These are phyloP conservation scores for Candida qinlingensis DNA, from an alignment of 805 yeast species.

Conservation along the genomic window DNA sequence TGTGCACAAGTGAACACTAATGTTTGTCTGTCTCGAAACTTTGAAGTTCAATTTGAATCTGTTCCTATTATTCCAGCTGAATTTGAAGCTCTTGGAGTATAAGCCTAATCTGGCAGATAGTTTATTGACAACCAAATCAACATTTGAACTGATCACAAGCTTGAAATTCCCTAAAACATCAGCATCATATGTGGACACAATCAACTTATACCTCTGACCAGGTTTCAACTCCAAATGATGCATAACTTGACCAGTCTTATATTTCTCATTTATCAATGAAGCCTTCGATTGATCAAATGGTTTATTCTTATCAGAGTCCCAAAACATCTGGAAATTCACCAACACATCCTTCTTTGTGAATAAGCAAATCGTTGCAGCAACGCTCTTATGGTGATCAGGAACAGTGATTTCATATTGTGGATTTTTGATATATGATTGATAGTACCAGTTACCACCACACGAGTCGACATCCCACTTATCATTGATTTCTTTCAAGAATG, in stretches of 20 bases:
- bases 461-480: conserved; percentile 42
- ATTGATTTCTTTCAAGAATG: conserved; percentile 17
- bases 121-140: conserved; percentile 9
- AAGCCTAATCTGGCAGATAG: conserved; percentile 32
- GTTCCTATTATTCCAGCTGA: conserved; percentile 37
- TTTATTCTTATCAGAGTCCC: conserved; percentile 25
- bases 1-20: conserved; percentile 19
- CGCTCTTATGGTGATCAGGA: conserved; percentile 16
- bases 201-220: conserved; percentile 37
- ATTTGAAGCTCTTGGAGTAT: conserved; percentile 23
- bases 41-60: conserved; percentile 32
- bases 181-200: conserved; percentile 42
- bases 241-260: conserved; percentile 24
- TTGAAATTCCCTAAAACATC: conserved; percentile 27
- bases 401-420: conserved; percentile 46
- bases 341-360: conserved; percentile 26
- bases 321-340: conserved; percentile 41
- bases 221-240: conserved; percentile 21
- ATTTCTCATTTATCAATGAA: conserved; percentile 32
- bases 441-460: conserved; percentile 53
- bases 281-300: conserved; percentile 28
- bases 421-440: conserved; percentile 41
- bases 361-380: conserved; percentile 17
- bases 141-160: conserved; percentile 28
- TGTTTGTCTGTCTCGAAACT: conserved; percentile 14